Evolutionary conservation across 139 green algal genomes (phyloP).

Genomic region (Chloropicon primus): DNA sequence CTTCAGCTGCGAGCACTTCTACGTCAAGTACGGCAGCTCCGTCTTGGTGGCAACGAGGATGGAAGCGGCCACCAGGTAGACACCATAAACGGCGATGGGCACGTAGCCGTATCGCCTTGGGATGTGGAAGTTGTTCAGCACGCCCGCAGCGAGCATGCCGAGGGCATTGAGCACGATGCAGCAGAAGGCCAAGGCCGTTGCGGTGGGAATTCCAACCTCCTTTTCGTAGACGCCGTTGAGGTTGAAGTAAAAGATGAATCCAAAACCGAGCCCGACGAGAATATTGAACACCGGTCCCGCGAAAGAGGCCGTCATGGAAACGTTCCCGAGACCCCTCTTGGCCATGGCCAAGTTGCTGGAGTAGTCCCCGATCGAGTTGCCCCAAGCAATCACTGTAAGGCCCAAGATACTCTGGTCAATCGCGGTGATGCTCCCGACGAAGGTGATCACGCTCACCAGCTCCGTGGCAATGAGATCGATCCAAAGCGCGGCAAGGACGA

Average conservation of each 20-base stretch:
- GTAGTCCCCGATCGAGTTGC: conserved; percentile 73
- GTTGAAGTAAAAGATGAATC: not conserved
- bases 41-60: not conserved
- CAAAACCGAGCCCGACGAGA: conserved; percentile 39
- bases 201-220: not conserved
- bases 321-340: conserved; percentile 7
- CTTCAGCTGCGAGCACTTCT: too few relatives aligned
- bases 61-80: not conserved
- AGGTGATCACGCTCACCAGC: conserved; percentile 54
- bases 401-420: conserved; percentile 52
- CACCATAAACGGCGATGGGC: not conserved
- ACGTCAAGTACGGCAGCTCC: too few relatives aligned
- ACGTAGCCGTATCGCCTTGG: not conserved
- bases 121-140: not conserved
- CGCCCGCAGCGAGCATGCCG: not conserved
- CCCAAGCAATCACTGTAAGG: conserved; percentile 76
- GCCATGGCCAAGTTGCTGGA: conserved; percentile 70
- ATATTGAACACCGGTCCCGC: conserved; percentile 84
- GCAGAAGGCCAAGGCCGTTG: not conserved
- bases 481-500: conserved; percentile 61
- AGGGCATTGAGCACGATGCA: not conserved
- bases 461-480: conserved; percentile 36
- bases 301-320: conserved; percentile 74
- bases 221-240: not conserved
- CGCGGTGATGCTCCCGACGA: conserved; percentile 37